These are phyloP conservation scores for Apiotrichum domesticum DNA, from an alignment of 1,284 basidiomycete species.

Conservation along the genomic window DNA sequence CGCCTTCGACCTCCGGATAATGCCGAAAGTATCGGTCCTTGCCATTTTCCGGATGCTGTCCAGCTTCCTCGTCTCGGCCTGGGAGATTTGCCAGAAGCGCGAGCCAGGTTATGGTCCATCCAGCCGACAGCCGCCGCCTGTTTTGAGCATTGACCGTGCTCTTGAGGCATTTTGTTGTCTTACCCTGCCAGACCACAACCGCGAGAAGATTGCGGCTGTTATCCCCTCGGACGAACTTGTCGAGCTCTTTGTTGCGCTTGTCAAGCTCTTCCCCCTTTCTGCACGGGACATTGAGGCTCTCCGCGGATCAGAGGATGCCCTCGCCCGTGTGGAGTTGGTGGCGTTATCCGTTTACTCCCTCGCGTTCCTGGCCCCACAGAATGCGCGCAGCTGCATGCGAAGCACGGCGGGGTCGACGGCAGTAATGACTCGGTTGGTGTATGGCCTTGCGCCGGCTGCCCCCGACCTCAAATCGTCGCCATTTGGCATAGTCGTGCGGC, in stretches of 20 bases:
- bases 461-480: conserved; percentile 52
- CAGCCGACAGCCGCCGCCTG: conserved; percentile 24
- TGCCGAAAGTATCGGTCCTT: conserved; percentile 50
- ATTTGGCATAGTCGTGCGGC: conserved; percentile 62
- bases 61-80: conserved; percentile 56
- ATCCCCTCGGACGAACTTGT: conserved; percentile 59
- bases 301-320: conserved; percentile 56
- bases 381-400: conserved; percentile 65
- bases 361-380: conserved; percentile 71
- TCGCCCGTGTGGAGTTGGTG: conserved; percentile 71
- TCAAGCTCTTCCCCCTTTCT: conserved; percentile 73
- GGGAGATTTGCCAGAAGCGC: conserved; percentile 56
- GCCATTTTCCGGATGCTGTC: conserved; percentile 63
- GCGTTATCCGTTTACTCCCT: conserved; percentile 78
- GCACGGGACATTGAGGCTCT: conserved; percentile 66
- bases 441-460: conserved; percentile 37
- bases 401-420: conserved; percentile 43
- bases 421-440: conserved; percentile 48
- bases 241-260: conserved; percentile 61
- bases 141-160: conserved; percentile 50
- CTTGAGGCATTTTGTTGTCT: conserved; percentile 76
- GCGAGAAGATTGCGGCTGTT: conserved; percentile 60
- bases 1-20: conserved; percentile 48
- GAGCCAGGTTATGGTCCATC: conserved; percentile 46
- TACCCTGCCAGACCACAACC: conserved; percentile 69